A percentile compares a stretch with the other conserved stretches of the same genome.
Conservation (phyloP, 176 grass and related monocot genomes). For the Hsuehochloa calcarea region DNA sequence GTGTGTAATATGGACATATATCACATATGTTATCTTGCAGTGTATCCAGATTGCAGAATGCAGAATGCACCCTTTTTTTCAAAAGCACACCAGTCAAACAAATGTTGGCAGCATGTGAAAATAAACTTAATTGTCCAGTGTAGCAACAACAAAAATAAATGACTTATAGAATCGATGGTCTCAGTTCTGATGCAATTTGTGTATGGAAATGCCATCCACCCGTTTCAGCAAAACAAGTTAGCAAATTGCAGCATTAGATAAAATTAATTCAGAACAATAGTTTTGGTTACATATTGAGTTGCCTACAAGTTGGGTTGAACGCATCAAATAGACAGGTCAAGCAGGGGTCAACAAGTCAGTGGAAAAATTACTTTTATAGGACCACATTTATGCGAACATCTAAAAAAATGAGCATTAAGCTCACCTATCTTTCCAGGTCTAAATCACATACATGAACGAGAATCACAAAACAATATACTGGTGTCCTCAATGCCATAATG, state of each 20-base stretch:
- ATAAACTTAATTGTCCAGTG: slow-evolving; percentile 12
- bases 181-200: background rate
- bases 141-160: slow-evolving; percentile 13
- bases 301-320: background rate
- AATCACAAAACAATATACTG: slow-evolving; percentile 1
- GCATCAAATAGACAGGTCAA: slow-evolving; percentile 24
- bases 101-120: background rate
- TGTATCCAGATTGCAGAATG: slow-evolving; percentile 8
- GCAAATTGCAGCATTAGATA: slow-evolving; percentile 7
- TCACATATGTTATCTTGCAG: slow-evolving; percentile 24
- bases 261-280: slow-evolving; percentile 17
- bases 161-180: background rate
- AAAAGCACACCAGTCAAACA: background rate
- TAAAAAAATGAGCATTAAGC: background rate
- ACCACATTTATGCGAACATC: background rate
- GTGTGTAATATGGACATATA: slow-evolving; percentile 8
- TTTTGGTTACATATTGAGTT: background rate
- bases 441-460: slow-evolving; percentile 3
- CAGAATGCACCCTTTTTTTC: slow-evolving; percentile 15
- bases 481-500: background rate
- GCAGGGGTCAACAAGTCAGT: background rate
- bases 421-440: background rate
- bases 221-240: background rate
- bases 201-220: background rate
- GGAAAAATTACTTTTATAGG: slow-evolving; percentile 1